phyloP scores from a whole-genome alignment of 352 stramenopile genomes.

The Globisporangium heterothallicum region DNA sequence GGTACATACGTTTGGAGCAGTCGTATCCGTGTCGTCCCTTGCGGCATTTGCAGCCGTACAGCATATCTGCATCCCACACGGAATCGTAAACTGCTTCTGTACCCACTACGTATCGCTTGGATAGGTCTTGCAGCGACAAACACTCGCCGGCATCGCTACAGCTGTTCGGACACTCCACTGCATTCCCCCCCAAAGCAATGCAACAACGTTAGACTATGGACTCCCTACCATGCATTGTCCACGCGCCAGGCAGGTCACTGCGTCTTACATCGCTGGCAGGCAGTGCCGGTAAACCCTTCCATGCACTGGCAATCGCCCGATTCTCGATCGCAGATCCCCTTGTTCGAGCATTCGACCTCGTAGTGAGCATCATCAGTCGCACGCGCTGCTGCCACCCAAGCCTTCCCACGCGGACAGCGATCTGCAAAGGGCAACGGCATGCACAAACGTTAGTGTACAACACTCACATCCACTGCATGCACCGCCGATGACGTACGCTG shows the following conservation, averaged over 20 bases:
- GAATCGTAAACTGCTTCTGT: conserved; percentile 46
- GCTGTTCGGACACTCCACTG: conserved; percentile 43
- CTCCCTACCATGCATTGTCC: no score
- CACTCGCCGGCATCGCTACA: conserved; percentile 53
- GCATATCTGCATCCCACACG: conserved; percentile 68
- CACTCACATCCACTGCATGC: no score
- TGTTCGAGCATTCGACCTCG: conserved; percentile 71
- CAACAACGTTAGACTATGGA: no score
- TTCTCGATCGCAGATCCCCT: conserved; percentile 52
- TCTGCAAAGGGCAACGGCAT: conserved; percentile 13
- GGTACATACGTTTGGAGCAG: conserved; percentile 56
- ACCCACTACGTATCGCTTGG: conserved; percentile 30
- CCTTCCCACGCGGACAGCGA: conserved; percentile 39
- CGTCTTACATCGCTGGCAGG: conserved; percentile 58
- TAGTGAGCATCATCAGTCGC: conserved; percentile 57
- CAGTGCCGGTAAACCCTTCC: conserved; percentile 57
- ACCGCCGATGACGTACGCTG: conserved; percentile 29
- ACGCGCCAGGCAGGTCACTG: no score
- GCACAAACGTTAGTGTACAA: no score
- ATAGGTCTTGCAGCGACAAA: conserved; percentile 63
- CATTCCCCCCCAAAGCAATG: not conserved
- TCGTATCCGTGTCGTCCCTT: conserved; percentile 76
- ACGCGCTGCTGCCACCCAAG: conserved; percentile 51
- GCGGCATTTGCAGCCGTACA: conserved; percentile 87
- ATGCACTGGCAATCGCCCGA: conserved; percentile 55